A percentile compares a stretch with the other conserved stretches of the same genome.
Conservation (phyloP, 768 basidiomycete genomes). For the Dioszegia hungarica region DNA sequence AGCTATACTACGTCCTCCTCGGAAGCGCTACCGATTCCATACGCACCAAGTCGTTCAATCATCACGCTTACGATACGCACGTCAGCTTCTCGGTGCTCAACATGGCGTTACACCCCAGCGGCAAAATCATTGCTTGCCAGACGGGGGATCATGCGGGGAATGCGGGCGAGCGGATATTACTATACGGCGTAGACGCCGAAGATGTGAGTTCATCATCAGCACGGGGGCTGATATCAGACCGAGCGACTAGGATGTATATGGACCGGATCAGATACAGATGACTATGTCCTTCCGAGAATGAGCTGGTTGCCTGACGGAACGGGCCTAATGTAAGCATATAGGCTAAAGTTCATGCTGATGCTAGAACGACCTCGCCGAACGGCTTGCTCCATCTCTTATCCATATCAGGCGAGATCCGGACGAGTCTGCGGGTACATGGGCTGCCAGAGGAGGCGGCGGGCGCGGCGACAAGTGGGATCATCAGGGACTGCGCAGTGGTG, state of each 20-base stretch:
- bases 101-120: conserved; percentile 40
- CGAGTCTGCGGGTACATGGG: conserved; percentile 42
- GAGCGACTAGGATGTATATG: conserved; percentile 42
- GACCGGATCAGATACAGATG: conserved; percentile 42
- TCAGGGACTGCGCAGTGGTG: conserved; percentile 32
- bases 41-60: conserved; percentile 43
- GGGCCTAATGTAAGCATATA: conserved; percentile 45
- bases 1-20: conserved; percentile 11
- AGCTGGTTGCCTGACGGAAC: conserved; percentile 45
- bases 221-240: conserved; percentile 4
- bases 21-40: conserved; percentile 2
- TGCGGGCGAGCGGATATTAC: conserved; percentile 40
- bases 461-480: conserved; percentile 42
- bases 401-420: conserved; percentile 27
- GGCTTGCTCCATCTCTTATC: conserved; percentile 40
- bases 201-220: conserved; percentile 18
- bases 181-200: conserved; percentile 40
- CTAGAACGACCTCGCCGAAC: conserved; percentile 42
- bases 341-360: background rate
- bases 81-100: conserved; percentile 45
- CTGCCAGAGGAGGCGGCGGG: conserved; percentile 3
- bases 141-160: conserved; percentile 46
- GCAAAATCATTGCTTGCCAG: conserved; percentile 43
- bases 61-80: conserved; percentile 44
- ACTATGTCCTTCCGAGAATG: conserved; percentile 46